Percentiles rank a stretch among this genome's conserved stretches.
phyloP scores from a whole-genome alignment of 495 filamentous ascomycete genomes.

The Penicillium malachiteum region DNA sequence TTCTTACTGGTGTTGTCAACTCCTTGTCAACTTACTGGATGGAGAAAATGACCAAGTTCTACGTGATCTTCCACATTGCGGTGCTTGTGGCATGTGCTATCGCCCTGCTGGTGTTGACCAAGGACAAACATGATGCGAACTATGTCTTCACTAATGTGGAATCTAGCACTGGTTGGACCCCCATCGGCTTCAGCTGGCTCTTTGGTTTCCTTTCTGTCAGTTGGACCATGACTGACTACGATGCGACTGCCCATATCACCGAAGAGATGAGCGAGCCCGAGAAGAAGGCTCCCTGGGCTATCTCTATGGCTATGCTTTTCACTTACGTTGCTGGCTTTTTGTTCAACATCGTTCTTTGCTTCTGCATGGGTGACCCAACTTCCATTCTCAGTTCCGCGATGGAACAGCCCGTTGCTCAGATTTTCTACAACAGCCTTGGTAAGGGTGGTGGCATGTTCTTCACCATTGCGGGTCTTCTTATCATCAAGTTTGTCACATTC shows the following conservation, averaged over 20 bases:
- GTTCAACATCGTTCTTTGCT: slow-evolving; percentile 63
- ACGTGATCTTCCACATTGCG: slow-evolving; percentile 64
- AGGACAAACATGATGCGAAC: slow-evolving; percentile 56
- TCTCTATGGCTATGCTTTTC: slow-evolving; percentile 57
- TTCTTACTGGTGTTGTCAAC: slow-evolving; percentile 57
- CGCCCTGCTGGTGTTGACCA: slow-evolving; percentile 56
- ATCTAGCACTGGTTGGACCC: slow-evolving; percentile 60
- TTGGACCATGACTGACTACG: slow-evolving; percentile 63
- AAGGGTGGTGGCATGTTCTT: slow-evolving; percentile 58
- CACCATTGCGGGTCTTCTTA: slow-evolving; percentile 57
- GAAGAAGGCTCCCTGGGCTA: slow-evolving; percentile 59
- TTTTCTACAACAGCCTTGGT: slow-evolving; percentile 63
- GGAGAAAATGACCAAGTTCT: slow-evolving; percentile 63
- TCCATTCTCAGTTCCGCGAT: slow-evolving; percentile 45
- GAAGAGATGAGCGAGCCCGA: slow-evolving; percentile 63
- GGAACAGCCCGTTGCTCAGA: slow-evolving; percentile 62
- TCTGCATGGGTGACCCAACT: slow-evolving; percentile 56
- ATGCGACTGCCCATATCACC: slow-evolving; percentile 60
- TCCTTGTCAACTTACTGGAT: slow-evolving; percentile 59
- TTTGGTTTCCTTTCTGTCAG: slow-evolving; percentile 69
- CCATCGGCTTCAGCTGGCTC: slow-evolving; percentile 64
- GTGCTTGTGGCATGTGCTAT: slow-evolving; percentile 58
- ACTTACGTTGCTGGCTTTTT: slow-evolving; percentile 61
- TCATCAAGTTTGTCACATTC: slow-evolving; percentile 54
- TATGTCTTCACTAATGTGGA: slow-evolving; percentile 66